Evolutionary conservation across 176 grass and related monocot genomes (phyloP).

Genomic region (Dendrocalamus sinicus): DNA sequence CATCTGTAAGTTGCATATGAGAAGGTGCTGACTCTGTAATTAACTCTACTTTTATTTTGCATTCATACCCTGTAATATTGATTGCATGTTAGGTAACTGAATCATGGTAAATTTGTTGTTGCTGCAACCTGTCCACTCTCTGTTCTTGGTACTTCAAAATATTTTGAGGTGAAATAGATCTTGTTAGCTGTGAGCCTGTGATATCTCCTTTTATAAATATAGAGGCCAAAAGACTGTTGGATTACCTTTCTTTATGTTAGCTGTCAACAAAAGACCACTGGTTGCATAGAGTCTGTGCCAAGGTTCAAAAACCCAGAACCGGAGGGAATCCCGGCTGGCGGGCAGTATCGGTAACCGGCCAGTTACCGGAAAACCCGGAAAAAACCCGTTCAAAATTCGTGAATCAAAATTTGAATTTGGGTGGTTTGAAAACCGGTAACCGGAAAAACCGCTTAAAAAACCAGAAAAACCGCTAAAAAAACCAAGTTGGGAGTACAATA

Average conservation of each 20-base stretch:
- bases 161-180: slow-evolving; percentile 4
- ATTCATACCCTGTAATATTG: neutral
- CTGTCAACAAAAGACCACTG: neutral
- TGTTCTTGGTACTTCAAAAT: neutral
- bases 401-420: too few species aligned
- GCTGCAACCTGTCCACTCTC: neutral
- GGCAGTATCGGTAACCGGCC: too few species aligned
- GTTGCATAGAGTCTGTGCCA: neutral
- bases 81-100: slow-evolving; percentile 21
- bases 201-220: slow-evolving; percentile 19
- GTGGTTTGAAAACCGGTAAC: too few species aligned
- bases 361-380: too few species aligned
- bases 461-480: too few species aligned
- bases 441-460: too few species aligned
- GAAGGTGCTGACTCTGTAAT: neutral
- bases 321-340: too few species aligned
- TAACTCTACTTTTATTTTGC: neutral
- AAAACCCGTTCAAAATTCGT: too few species aligned
- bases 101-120: slow-evolving; percentile 20
- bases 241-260: slow-evolving; percentile 8
- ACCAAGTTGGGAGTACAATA: too few species aligned
- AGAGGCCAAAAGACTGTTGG: neutral
- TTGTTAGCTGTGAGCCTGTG: neutral
- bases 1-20: slow-evolving; percentile 6
- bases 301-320: too few species aligned